Evolutionary conservation across 345 rosid species (phyloP).

Genomic region (Camelina sativa): DNA sequence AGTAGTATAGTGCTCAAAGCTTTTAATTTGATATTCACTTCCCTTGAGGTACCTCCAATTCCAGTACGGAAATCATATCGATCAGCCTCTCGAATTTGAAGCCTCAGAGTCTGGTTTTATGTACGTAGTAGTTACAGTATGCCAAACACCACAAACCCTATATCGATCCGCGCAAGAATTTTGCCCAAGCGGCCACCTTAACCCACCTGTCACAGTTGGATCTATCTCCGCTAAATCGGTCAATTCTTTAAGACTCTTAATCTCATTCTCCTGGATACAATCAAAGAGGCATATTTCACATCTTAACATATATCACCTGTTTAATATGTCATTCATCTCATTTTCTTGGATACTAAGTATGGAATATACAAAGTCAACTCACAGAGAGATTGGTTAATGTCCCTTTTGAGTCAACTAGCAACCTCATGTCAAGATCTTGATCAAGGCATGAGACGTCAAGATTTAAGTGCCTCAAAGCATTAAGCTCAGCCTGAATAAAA

Average conservation of each 20-base stretch:
- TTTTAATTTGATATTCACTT: slow-evolving; percentile 54
- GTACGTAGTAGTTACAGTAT: slow-evolving; percentile 46
- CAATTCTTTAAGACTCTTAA: too few relatives aligned
- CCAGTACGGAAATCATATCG: slow-evolving; percentile 57
- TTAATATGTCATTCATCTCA: too few relatives aligned
- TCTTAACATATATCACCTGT: too few relatives aligned
- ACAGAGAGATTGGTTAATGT: too few relatives aligned
- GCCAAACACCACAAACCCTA: slow-evolving; percentile 58
- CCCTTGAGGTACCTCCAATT: slow-evolving; percentile 46
- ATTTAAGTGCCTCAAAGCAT: slow-evolving; percentile 17
- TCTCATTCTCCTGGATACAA: too few relatives aligned
- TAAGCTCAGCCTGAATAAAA: slow-evolving; percentile 48
- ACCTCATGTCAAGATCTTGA: too few relatives aligned
- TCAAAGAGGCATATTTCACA: too few relatives aligned
- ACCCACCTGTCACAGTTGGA: slow-evolving; percentile 63
- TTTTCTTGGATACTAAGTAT: too few relatives aligned
- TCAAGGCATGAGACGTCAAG: too few relatives aligned
- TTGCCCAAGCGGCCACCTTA: slow-evolving; percentile 64
- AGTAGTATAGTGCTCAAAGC: slow-evolving; percentile 34
- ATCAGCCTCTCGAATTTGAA: slow-evolving; percentile 62
- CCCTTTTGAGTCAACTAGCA: too few relatives aligned
- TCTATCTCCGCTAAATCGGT: slow-evolving; percentile 58
- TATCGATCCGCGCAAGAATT: slow-evolving; percentile 46
- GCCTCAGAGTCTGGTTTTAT: slow-evolving; percentile 47
- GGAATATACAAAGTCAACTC: too few relatives aligned